A percentile compares a stretch with the other conserved stretches of the same genome.
These are phyloP conservation scores for Trichoderma pleuroti DNA, from an alignment of 2,329 filamentous ascomycete genomes.

Conservation along the genomic window DNA sequence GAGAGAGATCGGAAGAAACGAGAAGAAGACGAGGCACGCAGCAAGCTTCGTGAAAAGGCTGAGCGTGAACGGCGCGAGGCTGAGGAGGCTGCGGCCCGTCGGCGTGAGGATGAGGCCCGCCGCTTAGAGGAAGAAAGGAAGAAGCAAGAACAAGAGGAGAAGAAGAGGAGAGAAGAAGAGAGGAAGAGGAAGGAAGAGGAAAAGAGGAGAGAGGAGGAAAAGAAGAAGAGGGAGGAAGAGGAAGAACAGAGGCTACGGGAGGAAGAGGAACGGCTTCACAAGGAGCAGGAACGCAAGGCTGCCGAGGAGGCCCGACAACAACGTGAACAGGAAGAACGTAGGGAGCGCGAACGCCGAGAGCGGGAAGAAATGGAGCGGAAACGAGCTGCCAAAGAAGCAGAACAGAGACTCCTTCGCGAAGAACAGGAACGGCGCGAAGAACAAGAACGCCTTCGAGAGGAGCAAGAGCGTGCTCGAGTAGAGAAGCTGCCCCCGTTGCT, in stretches of 20 bases:
- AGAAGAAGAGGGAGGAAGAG: constrained; percentile 33
- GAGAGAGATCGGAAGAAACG: constrained; percentile 37
- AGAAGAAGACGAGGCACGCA: constrained; percentile 37
- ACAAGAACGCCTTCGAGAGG: constrained; percentile 47
- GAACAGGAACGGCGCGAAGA: constrained; percentile 49
- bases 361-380: constrained; percentile 48
- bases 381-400: constrained; percentile 37
- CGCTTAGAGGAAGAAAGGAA: constrained; percentile 40
- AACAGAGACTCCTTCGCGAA: constrained; percentile 46
- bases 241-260: constrained; percentile 39
- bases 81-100: constrained; percentile 35
- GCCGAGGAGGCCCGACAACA: constrained; percentile 48
- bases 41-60: constrained; percentile 33
- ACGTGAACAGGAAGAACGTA: constrained; percentile 50
- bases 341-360: constrained; percentile 43
- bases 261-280: constrained; percentile 45
- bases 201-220: constrained; percentile 36
- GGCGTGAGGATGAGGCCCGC: constrained; percentile 38
- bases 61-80: constrained; percentile 36
- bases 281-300: constrained; percentile 47
- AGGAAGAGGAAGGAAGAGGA: constrained; percentile 35
- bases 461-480: constrained; percentile 53
- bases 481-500: constrained; percentile 58
- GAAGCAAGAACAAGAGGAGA: constrained; percentile 35
- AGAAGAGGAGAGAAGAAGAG: constrained; percentile 35